Base-by-base conservation (phyloP, 2,329 filamentous ascomycete genomes). In the Colletotrichum sp. region DNA sequence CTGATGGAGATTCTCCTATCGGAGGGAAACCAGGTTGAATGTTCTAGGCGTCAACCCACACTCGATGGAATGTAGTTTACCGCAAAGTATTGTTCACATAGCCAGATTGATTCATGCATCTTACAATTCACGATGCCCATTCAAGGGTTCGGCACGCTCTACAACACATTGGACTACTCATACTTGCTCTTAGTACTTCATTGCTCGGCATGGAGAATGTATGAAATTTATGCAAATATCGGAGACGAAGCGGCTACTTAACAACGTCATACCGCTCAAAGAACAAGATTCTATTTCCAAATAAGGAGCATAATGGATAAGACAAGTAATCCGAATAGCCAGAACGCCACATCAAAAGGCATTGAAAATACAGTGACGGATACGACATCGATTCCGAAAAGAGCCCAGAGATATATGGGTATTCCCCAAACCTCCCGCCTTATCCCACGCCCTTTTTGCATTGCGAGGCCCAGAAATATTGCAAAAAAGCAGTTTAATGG, bases 231-330 rank as follows among this genome's bases (percentile, higher is more conserved):
- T 16, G 16, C 38, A 43, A 10, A 1, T 43, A 43, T 43, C 16
- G 18, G 38, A 43, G 38, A n/a, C 0, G 8, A 3, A 18, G 16
- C 38, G 1, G 36, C 8, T 43, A 10, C 36, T 16, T 48, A 12
- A 4, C 38, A 2, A 1, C 10, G 5, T 12, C 38, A n/a, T 3
- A 6, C 5, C 2, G 9, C 5, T 4, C 5, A n/a, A 2, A n/a
- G 5, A 48, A n/a, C 3, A 6, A 21, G 1, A 12, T 4, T 12
- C 18, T 48, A 48, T 12, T 1, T n/a, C 38, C 38, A 48, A 7
- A 48, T 12, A 1, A 48, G 10, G 1, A 48, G 38, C 2, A 12
- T 4, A 0, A 48, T 48, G 1, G 38, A 48, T 2, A 48, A 7
- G 0, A 48, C 10, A n/a, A 48, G 38, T 2, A 48, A 2, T 12